A percentile compares a stretch with the other conserved stretches of the same genome.
These are phyloP conservation scores for Collybia sp. DNA, from an alignment of 768 basidiomycete species.

Conservation along the genomic window DNA sequence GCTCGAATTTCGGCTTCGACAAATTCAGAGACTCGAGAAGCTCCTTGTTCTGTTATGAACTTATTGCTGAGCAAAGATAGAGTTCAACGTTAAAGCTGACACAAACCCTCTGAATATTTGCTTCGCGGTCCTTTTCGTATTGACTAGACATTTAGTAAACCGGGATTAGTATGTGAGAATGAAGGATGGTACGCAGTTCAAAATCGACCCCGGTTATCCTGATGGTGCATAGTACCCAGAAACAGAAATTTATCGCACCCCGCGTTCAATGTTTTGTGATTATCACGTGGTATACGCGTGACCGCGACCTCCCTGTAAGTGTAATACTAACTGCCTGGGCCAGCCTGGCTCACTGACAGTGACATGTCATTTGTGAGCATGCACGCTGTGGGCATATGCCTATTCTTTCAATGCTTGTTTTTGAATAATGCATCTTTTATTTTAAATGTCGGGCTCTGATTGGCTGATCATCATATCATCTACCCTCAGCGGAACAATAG, in stretches of 20 bases:
- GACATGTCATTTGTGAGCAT: no score
- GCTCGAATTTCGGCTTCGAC: conserved; percentile 42
- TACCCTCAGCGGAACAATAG: no score
- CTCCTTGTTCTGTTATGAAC: conserved; percentile 30
- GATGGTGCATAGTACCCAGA: no score
- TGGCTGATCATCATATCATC: no score
- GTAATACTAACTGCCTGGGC: background rate
- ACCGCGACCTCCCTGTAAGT: conserved; percentile 7
- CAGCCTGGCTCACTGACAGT: no score
- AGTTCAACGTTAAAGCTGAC: background rate
- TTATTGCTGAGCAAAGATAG: background rate
- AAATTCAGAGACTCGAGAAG: conserved; percentile 40
- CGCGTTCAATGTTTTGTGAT: background rate
- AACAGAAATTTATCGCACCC: no score
- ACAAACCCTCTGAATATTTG: conserved; percentile 28
- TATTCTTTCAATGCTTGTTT: no score
- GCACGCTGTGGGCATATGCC: no score
- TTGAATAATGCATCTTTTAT: no score
- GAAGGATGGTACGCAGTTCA: background rate
- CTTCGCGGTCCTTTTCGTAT: conserved; percentile 27
- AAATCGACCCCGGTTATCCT: no score
- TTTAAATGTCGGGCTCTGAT: no score
- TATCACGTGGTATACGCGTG: conserved; percentile 16
- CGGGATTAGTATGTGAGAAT: background rate
- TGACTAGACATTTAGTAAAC: conserved; percentile 18